These are phyloP conservation scores for Theobroma cacao DNA, from an alignment of 345 rosid genomes.

Conservation along the genomic window DNA sequence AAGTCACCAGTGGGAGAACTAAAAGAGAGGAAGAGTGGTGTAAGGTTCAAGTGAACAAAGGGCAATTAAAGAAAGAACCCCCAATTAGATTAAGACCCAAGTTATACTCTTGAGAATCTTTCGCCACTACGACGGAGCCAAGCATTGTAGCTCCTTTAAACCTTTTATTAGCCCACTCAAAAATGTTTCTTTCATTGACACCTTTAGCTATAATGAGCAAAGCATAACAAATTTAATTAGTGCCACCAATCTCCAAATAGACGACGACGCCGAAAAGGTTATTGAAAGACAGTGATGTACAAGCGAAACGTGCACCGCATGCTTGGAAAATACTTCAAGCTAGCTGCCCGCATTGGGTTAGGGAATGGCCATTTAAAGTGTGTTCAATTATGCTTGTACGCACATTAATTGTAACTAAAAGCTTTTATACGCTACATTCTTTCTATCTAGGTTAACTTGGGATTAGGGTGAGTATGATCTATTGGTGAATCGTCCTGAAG, in stretches of 20 bases:
- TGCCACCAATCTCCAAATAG: neutral
- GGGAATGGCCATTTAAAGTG: neutral
- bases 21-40: neutral
- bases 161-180: neutral
- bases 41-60: neutral
- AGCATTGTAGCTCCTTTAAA: neutral
- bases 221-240: neutral
- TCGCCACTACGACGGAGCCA: neutral
- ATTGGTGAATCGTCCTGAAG: too few relatives aligned
- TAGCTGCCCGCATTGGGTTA: neutral
- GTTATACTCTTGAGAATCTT: neutral
- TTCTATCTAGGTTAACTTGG: too few relatives aligned
- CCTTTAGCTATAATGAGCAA: neutral
- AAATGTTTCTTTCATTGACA: neutral
- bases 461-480: too few relatives aligned
- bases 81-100: constrained; percentile 3
- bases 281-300: neutral
- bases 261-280: neutral
- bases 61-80: neutral
- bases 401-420: neutral
- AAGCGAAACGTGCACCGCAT: neutral
- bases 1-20: neutral
- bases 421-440: too few relatives aligned
- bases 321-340: constrained; percentile 8
- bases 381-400: neutral